Base-by-base conservation (phyloP, 108 stramenopile species). In the Cyclotella baltica region DNA sequence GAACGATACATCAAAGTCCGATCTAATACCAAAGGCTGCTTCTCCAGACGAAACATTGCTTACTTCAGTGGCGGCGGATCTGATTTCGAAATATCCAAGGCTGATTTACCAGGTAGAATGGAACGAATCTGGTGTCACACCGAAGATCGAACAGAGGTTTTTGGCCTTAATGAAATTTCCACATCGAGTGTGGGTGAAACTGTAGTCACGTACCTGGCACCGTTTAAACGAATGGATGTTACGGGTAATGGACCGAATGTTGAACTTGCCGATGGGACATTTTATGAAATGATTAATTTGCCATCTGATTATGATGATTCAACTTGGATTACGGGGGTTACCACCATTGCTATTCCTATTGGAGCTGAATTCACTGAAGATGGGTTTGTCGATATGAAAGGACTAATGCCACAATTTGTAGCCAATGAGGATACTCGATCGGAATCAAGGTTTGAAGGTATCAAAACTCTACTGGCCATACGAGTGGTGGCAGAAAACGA, bases 401-500 rank as follows among this genome's bases (percentile, higher is more conserved):
- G 68, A 30, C 22, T 11, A 1, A 10, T 38, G 18, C 68, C 68
- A 2, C 3, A 22, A 28, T 47, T 43, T 43, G 43, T 65, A 1
- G 64, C 20, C 0, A 34, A 70, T 33, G 22, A 23, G 1, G 51
- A 56, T 36, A 51, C 43, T 1, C 18, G 33, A 33, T 38, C 51
- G 9, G 6, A 27, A 28, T 22, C n/a, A 0, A 37, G 68, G 34
- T 70, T 53, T 30, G 51, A 70, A n/a, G 68, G 51, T 1, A 52
- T 9, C 4, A 52, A 70, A 70, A 51, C 58, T 18, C 72, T 86
- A 35, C 37, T 88, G 30, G 83, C 72, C 27, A 66, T 88, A n/a
- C 71, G 85, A 18, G 67, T 81, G 16, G 76, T 85, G n/a, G 67
- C 53, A 6, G 73, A 80, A 4, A 36, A 59, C 30, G 75, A 73